Conservation (phyloP, 345 rosid species). For the Eucalyptus dawsonii region DNA sequence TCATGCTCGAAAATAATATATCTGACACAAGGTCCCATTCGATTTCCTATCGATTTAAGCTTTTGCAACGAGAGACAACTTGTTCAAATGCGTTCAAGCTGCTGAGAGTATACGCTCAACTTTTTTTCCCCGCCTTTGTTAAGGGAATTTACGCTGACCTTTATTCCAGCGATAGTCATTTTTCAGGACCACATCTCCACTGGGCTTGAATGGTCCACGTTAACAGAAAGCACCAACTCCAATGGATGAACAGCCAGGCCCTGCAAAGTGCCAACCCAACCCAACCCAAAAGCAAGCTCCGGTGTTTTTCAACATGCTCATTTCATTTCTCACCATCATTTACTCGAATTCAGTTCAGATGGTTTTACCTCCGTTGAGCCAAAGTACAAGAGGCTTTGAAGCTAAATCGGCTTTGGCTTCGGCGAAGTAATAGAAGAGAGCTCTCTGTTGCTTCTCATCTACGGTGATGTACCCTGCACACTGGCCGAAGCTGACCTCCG, state of each 20-base stretch:
- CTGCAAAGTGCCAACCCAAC: neutral
- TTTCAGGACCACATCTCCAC: conserved; percentile 1
- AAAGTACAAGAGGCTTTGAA: conserved; percentile 36
- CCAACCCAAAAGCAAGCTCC: neutral
- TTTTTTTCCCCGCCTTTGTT: neutral
- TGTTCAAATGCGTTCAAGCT: neutral
- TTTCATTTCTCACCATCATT: neutral
- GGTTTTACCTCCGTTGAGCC: conserved; percentile 32
- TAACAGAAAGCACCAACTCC: conserved; percentile 29
- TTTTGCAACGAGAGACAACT: neutral
- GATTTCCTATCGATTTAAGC: neutral
- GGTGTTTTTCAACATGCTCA: neutral
- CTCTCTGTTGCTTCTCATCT: conserved; percentile 8
- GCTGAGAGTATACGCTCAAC: neutral
- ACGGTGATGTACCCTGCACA: conserved; percentile 24
- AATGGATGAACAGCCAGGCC: conserved; percentile 32
- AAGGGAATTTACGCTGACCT: neutral
- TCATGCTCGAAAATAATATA: neutral
- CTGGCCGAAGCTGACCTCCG: conserved; percentile 13
- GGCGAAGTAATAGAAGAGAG: conserved; percentile 33
- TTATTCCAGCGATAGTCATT: conserved; percentile 26
- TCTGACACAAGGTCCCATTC: neutral
- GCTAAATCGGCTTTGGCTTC: conserved; percentile 17
- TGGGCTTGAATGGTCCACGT: conserved; percentile 31
- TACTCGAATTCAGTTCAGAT: neutral